Base-by-base conservation (phyloP, 352 stramenopile genomes). In the Phytophthora sansomeana region DNA sequence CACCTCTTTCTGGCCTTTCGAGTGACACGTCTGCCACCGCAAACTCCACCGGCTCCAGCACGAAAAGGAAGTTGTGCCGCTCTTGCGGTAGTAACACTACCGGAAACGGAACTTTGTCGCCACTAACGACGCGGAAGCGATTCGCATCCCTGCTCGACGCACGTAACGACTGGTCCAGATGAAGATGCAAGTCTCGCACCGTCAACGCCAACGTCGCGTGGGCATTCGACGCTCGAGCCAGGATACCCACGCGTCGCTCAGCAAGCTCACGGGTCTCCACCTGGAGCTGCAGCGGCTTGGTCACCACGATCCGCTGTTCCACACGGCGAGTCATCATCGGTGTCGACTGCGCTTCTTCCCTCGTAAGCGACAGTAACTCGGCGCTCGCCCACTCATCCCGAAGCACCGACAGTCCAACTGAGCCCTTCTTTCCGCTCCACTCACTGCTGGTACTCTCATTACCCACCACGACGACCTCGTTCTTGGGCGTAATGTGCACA, bases 31-130 rank as follows among this genome's bases (percentile, higher is more conserved):
- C 21, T 33, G 16, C 56, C 8, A 49, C 35, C 35, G 58, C 33
- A 21, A 49, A 30, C 30, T 76, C 65, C 17, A 67, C 55, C 44
- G 66, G 65, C 55, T 83, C 77, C 48, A 89, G 38, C 38, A 84
- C 54, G 35, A 77, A 85, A 8, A 85, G 53, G 33, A 91, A 93
- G 58, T 91, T 90, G 69, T 78, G 85, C 59, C 85, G 75, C 59
- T 93, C 85, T 28, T 75, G 68, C 3, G 82, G 72, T 0, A 69
- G 49, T 9, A 93, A 48, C 26, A 72, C 48, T 30, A 91, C 77
- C n/a, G 85, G 85, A 70, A 90, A 89, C 53, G 73, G 71, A n/a
- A 72, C 67, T 39, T 80, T 77, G 19, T 74, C 56, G 29, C 72
- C 75, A 26, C 69, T 77, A 21, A 80, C 67, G 32, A 81, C 49